Evolutionary conservation across 2,329 filamentous ascomycete species (phyloP).

Genomic region (Bipolaris zeicola): DNA sequence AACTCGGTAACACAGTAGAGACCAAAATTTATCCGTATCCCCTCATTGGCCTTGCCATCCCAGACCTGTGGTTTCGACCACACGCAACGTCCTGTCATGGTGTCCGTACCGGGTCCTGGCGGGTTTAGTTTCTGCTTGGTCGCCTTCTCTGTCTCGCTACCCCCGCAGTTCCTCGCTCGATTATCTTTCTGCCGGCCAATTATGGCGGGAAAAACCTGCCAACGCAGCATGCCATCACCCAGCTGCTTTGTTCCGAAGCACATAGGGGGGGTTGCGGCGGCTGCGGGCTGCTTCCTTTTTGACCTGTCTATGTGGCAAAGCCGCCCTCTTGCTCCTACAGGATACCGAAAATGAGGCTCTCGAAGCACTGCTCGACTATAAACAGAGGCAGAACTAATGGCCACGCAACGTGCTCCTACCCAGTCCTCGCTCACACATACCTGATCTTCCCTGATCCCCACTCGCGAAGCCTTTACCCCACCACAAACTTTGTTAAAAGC

Average conservation of each 20-base stretch:
- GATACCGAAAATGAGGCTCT: slow-evolving; percentile 34
- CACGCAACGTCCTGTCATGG: slow-evolving; percentile 38
- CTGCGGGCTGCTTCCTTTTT: slow-evolving; percentile 27
- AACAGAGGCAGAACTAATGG: slow-evolving; percentile 33
- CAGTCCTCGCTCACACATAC: slow-evolving; percentile 29
- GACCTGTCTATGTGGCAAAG: slow-evolving; percentile 34
- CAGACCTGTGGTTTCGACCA: slow-evolving; percentile 27
- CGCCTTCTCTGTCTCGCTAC: slow-evolving; percentile 27
- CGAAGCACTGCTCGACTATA: slow-evolving; percentile 36
- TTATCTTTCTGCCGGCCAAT: slow-evolving; percentile 38
- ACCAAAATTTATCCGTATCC: slow-evolving; percentile 20
- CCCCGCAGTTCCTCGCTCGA: slow-evolving; percentile 33
- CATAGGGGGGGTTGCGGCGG: slow-evolving; percentile 29
- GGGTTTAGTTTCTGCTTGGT: slow-evolving; percentile 32
- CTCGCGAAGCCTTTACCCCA: slow-evolving; percentile 30
- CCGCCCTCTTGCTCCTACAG: slow-evolving; percentile 23
- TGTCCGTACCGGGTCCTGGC: slow-evolving; percentile 33
- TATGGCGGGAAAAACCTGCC: slow-evolving; percentile 32
- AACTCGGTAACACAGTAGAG: slow-evolving; percentile 28
- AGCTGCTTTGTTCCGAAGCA: slow-evolving; percentile 25
- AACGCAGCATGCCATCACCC: slow-evolving; percentile 39
- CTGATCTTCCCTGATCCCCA: slow-evolving; percentile 30
- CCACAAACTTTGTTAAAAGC: slow-evolving; percentile 21
- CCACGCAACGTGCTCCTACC: slow-evolving; percentile 28
- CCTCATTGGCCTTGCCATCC: slow-evolving; percentile 36